Conservation (phyloP, 257 asterid genomes). For the Echites panduratus region DNA sequence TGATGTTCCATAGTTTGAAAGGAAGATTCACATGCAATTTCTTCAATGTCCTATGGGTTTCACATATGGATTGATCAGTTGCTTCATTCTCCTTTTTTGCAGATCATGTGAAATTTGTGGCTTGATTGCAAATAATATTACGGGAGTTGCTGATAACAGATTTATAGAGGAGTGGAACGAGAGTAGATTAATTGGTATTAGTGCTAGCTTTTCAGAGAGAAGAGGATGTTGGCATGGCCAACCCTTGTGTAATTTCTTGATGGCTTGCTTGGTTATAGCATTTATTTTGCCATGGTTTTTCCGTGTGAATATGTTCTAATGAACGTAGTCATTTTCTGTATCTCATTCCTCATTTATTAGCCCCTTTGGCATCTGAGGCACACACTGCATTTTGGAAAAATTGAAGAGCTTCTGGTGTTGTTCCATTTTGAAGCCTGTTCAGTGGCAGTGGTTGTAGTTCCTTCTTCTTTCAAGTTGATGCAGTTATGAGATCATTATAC, state of each 20-base stretch:
- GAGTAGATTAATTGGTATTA: constrained; percentile 14
- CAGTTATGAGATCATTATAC: neutral
- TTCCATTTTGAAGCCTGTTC: neutral
- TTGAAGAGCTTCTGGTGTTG: neutral
- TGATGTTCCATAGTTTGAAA: neutral
- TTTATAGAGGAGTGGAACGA: constrained; percentile 79
- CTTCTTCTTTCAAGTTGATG: neutral
- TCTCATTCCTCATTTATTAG: neutral
- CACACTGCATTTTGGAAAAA: neutral
- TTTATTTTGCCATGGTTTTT: constrained; percentile 80
- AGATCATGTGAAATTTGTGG: constrained; percentile 86
- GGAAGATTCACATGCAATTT: neutral
- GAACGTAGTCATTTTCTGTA: neutral
- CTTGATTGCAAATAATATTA: constrained; percentile 47
- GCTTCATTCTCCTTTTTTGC: constrained; percentile 12
- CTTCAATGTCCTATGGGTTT: neutral
- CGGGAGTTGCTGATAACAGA: constrained; percentile 35
- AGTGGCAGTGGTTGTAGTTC: neutral
- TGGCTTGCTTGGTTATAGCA: constrained; percentile 69
- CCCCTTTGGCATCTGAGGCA: neutral
- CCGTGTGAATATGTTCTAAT: constrained; percentile 54
- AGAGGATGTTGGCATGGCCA: constrained; percentile 57
- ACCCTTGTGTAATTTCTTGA: constrained; percentile 64
- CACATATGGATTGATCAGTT: neutral
- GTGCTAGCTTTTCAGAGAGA: constrained; percentile 16